Conservation (phyloP, 345 rosid species). For the Toxicodendron radicans region DNA sequence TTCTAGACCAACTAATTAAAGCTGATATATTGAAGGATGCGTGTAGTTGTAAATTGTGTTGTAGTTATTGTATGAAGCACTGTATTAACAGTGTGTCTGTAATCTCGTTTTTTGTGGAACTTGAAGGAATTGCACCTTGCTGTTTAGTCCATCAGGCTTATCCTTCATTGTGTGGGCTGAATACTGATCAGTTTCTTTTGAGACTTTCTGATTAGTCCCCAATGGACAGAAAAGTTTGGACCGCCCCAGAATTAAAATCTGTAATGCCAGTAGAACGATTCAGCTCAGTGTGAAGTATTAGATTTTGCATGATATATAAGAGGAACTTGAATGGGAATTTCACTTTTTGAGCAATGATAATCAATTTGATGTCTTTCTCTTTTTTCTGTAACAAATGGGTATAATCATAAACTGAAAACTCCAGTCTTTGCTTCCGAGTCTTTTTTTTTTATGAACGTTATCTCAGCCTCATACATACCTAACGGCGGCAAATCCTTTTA, state of each 20-base stretch:
- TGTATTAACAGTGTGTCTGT: background rate
- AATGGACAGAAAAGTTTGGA: background rate
- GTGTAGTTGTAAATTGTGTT: background rate
- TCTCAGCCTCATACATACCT: background rate
- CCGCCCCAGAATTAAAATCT: no score
- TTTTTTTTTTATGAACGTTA: background rate
- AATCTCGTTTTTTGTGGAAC: background rate
- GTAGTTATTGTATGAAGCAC: background rate
- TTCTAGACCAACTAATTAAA: no score
- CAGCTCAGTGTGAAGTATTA: background rate
- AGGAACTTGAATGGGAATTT: no score
- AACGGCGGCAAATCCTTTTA: no score
- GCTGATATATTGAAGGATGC: background rate
- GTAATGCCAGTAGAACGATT: background rate
- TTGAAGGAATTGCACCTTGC: background rate
- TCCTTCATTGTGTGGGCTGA: background rate
- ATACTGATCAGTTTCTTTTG: background rate
- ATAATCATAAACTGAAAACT: no score
- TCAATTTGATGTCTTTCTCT: no score
- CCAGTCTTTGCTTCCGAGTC: background rate
- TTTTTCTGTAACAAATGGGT: no score
- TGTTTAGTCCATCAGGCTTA: background rate
- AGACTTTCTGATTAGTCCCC: background rate
- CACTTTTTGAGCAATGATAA: background rate
- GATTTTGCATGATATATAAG: background rate